These are phyloP conservation scores for Hypoxylon sp. DNA, from an alignment of 2,329 filamentous ascomycete species.

Conservation along the genomic window DNA sequence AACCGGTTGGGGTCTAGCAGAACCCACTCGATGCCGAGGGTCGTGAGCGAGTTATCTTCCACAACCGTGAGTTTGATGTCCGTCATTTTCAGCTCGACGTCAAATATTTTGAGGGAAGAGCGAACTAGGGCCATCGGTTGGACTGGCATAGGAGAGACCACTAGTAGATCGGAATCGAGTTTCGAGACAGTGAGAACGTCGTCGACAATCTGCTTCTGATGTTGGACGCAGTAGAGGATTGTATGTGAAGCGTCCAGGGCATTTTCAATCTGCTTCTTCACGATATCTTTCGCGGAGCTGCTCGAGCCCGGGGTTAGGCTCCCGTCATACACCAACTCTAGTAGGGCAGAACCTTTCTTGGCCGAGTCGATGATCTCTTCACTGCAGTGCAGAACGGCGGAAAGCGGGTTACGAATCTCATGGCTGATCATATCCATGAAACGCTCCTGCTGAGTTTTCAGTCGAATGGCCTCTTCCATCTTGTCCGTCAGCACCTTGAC, in stretches of 20 bases:
- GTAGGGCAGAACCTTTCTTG: conserved; percentile 26
- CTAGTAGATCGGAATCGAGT: conserved; percentile 78
- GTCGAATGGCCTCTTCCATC: conserved; percentile 47
- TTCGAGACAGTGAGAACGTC: conserved; percentile 80
- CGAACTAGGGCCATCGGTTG: conserved; percentile 75
- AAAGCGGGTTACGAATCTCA: conserved; percentile 48
- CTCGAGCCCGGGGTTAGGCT: not conserved
- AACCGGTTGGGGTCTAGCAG: conserved; percentile 78
- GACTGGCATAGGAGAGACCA: conserved; percentile 76
- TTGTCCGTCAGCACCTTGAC: conserved; percentile 44
- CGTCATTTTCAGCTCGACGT: conserved; percentile 76
- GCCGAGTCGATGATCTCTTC: conserved; percentile 48
- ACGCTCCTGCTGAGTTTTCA: conserved; percentile 46
- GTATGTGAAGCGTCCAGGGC: conserved; percentile 81
- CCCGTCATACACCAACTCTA: conserved; percentile 16
- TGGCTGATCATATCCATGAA: conserved; percentile 51
- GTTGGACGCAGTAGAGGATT: conserved; percentile 80
- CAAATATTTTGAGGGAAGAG: conserved; percentile 80
- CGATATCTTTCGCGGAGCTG: not conserved
- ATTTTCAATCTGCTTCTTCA: conserved; percentile 63
- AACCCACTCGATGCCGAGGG: conserved; percentile 72
- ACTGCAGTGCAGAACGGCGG: conserved; percentile 47
- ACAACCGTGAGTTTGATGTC: conserved; percentile 75
- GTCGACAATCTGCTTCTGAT: conserved; percentile 84
- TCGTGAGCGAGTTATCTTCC: conserved; percentile 70